Evolutionary conservation across 2,329 filamentous ascomycete genomes (phyloP).

Genomic region (Raffaelea arxii): DNA sequence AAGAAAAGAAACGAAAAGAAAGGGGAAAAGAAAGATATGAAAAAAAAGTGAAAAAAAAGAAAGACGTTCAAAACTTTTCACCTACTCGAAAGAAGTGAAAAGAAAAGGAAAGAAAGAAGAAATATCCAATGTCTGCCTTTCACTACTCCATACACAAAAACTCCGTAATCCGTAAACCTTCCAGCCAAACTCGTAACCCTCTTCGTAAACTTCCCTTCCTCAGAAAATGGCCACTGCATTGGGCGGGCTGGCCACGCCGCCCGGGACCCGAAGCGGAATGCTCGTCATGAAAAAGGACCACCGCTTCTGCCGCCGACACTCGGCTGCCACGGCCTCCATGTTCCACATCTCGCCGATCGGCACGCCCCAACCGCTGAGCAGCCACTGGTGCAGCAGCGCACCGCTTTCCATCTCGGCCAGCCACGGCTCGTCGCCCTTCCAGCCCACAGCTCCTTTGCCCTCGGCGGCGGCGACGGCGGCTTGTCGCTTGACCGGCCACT

Average conservation of each 20-base stretch:
- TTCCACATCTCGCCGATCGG: conserved; percentile 40
- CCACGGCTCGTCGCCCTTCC: conserved; percentile 8
- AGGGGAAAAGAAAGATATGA: too few relatives aligned
- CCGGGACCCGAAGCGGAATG: conserved; percentile 24
- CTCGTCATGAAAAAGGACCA: conserved; percentile 32
- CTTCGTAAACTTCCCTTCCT: too few relatives aligned
- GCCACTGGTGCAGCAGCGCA: conserved; percentile 25
- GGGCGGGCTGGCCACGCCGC: conserved; percentile 27
- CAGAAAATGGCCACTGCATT: conserved; percentile 29
- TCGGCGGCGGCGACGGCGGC: conserved; percentile 11
- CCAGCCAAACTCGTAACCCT: too few relatives aligned
- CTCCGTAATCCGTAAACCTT: too few relatives aligned
- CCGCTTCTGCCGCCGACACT: conserved; percentile 21
- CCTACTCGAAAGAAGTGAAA: too few relatives aligned
- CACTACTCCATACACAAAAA: too few relatives aligned
- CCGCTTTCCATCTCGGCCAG: conserved; percentile 16
- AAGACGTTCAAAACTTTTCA: too few relatives aligned
- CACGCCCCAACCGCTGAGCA: conserved; percentile 40
- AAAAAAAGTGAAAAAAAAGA: too few relatives aligned
- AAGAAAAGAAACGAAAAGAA: too few relatives aligned
- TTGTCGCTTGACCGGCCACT: conserved; percentile 25
- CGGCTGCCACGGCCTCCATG: conserved; percentile 26
- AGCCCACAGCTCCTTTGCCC: conserved; percentile 3
- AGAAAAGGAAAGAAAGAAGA: too few relatives aligned
- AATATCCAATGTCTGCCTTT: too few relatives aligned